These are phyloP conservation scores for Daldinia caldariorum DNA, from an alignment of 495 filamentous ascomycete species.

Conservation along the genomic window DNA sequence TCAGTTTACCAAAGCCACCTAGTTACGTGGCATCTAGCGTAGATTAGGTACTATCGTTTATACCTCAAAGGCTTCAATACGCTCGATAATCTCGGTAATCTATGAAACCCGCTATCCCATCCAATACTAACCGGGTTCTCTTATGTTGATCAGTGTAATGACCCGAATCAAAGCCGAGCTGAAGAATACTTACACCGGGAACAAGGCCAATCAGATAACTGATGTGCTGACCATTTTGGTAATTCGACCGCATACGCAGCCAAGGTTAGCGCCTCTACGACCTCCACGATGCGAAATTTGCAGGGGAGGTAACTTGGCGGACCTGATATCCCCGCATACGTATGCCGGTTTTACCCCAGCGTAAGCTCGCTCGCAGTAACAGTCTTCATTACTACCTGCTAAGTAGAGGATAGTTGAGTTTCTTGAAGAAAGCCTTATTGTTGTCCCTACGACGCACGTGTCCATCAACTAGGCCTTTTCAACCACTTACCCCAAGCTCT, in stretches of 20 bases:
- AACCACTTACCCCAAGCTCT: constrained; percentile 2
- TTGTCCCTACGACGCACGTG: constrained; percentile 30
- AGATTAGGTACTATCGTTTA: too few relatives aligned
- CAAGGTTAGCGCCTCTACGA: neutral
- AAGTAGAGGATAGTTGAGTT: constrained; percentile 17
- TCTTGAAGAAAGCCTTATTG: constrained; percentile 6
- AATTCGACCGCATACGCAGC: neutral
- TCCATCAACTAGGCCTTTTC: constrained; percentile 12
- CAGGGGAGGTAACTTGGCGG: neutral
- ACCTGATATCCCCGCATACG: neutral
- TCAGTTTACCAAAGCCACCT: too few relatives aligned
- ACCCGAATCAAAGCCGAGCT: too few relatives aligned
- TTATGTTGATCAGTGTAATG: too few relatives aligned
- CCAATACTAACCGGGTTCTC: too few relatives aligned
- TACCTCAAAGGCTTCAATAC: too few relatives aligned
- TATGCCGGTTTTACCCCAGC: neutral
- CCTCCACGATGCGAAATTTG: neutral
- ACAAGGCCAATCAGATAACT: neutral
- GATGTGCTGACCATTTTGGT: neutral
- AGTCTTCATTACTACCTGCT: constrained; percentile 30
- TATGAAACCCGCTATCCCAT: too few relatives aligned
- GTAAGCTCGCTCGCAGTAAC: neutral
- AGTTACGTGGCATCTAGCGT: too few relatives aligned
- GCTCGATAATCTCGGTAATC: too few relatives aligned
- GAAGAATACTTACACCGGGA: too few relatives aligned